These are phyloP conservation scores for Microbotryomycetes sp. DNA, from an alignment of 1,284 basidiomycete genomes.

Conservation along the genomic window DNA sequence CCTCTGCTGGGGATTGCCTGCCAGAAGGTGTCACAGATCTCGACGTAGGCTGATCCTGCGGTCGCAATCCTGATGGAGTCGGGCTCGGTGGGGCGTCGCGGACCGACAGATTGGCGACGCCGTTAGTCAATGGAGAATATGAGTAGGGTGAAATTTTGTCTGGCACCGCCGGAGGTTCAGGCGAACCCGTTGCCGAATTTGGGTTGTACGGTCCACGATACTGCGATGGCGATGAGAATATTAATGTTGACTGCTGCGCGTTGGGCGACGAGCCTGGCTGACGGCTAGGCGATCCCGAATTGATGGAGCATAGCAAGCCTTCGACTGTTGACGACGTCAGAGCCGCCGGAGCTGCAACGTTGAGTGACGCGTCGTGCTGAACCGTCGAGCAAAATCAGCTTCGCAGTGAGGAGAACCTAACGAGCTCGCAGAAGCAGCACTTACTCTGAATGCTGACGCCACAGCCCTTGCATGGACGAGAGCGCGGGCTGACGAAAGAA, in stretches of 20 bases:
- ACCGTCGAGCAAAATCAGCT: not conserved
- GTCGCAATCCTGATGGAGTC: not conserved
- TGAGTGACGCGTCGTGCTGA: not conserved
- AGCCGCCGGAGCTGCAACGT: not conserved
- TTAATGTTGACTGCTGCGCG: not conserved
- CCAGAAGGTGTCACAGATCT: not conserved
- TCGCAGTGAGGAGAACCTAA: too few species aligned
- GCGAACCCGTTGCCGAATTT: not conserved
- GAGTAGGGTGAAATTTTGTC: too few species aligned
- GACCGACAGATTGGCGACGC: not conserved
- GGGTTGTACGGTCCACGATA: not conserved
- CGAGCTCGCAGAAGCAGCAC: not conserved
- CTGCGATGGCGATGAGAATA: not conserved
- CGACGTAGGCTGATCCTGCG: too few species aligned
- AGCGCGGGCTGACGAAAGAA: slow-evolving; percentile 7
- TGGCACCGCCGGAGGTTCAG: not conserved
- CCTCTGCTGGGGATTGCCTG: not conserved
- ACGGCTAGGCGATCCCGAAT: not conserved
- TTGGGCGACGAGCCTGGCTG: too few species aligned
- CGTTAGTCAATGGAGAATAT: not conserved
- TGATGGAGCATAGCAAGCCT: not conserved
- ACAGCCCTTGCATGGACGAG: slow-evolving; percentile 18
- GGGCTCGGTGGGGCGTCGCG: not conserved
- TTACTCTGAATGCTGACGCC: not conserved
- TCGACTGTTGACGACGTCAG: slow-evolving; percentile 1